A percentile compares a stretch with the other conserved stretches of the same genome.
Evolutionary conservation across 2,329 filamentous ascomycete genomes (phyloP).

Genomic region (Colletotrichum tropicicola): DNA sequence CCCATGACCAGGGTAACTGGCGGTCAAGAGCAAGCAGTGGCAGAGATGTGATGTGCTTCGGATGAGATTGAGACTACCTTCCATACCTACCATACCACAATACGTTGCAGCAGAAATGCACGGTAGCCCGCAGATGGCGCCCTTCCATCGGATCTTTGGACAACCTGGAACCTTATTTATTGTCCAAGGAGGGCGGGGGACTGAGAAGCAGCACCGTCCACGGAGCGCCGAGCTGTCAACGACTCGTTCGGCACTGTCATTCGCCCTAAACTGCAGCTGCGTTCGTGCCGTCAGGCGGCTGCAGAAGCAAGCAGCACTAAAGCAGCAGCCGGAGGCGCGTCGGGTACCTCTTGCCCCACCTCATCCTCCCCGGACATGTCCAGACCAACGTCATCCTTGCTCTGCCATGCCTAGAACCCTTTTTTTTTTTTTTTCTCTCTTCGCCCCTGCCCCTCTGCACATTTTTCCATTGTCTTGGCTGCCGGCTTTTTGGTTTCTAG

Average conservation of each 20-base stretch:
- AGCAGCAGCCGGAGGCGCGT: no score
- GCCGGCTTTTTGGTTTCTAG: neutral
- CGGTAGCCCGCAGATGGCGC: neutral
- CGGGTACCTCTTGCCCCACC: no score
- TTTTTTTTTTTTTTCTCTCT: neutral
- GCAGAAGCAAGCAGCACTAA: neutral
- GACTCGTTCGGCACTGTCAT: neutral
- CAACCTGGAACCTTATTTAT: no score
- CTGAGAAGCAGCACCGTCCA: neutral
- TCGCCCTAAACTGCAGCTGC: constrained; percentile 8
- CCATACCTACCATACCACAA: neutral
- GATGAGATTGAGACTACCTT: neutral
- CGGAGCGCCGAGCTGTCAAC: neutral
- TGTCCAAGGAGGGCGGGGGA: no score
- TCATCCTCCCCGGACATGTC: no score
- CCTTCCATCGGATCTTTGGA: neutral
- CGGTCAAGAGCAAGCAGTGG: neutral
- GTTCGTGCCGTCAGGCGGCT: constrained; percentile 12
- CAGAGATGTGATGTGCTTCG: neutral
- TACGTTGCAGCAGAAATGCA: neutral
- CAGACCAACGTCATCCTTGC: constrained; percentile 12
- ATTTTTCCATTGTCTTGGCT: neutral
- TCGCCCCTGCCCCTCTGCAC: neutral
- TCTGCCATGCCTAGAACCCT: neutral
- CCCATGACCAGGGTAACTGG: neutral